phyloP scores from a whole-genome alignment of 345 rosid species.

The Combretum micranthum region DNA sequence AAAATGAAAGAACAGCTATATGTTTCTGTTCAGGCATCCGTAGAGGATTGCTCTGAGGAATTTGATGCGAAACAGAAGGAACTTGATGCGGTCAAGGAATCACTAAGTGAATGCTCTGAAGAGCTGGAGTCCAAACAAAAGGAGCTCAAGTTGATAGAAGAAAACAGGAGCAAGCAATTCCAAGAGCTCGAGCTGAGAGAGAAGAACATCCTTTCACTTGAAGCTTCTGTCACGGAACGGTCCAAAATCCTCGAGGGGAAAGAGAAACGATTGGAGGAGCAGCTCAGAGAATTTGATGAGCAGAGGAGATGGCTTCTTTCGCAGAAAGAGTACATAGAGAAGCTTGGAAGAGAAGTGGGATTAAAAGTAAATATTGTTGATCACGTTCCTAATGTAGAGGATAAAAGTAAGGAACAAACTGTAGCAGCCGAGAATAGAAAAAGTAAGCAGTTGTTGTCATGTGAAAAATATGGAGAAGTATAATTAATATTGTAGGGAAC shows the following conservation, averaged over 20 bases:
- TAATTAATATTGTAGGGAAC: slow-evolving; percentile 17
- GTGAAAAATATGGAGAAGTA: slow-evolving; percentile 20
- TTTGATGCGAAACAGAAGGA: slow-evolving; percentile 17
- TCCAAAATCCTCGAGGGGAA: slow-evolving; percentile 11
- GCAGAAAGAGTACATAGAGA: neutral
- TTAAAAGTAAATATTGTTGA: neutral
- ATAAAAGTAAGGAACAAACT: neutral
- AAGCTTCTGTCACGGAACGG: neutral
- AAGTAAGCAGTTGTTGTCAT: slow-evolving; percentile 31
- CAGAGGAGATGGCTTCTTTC: slow-evolving; percentile 11
- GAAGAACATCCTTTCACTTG: slow-evolving; percentile 13
- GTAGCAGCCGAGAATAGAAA: slow-evolving; percentile 16
- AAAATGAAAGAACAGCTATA: slow-evolving; percentile 1
- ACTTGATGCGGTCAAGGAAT: slow-evolving; percentile 13
- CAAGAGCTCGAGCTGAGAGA: slow-evolving; percentile 14
- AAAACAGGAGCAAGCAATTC: neutral
- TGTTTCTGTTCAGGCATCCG: slow-evolving; percentile 3
- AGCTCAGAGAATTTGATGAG: slow-evolving; percentile 9
- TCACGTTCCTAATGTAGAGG: neutral
- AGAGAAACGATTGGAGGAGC: slow-evolving; percentile 14
- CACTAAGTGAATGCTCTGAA: slow-evolving; percentile 8
- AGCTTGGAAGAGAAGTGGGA: slow-evolving; percentile 12
- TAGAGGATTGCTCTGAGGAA: slow-evolving; percentile 2
- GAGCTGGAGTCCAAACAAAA: slow-evolving; percentile 14
- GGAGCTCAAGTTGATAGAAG: slow-evolving; percentile 12